Percentiles rank a stretch among this genome's conserved stretches.
Conservation (phyloP, 257 asterid species). For the Leptodermis oblonga region DNA sequence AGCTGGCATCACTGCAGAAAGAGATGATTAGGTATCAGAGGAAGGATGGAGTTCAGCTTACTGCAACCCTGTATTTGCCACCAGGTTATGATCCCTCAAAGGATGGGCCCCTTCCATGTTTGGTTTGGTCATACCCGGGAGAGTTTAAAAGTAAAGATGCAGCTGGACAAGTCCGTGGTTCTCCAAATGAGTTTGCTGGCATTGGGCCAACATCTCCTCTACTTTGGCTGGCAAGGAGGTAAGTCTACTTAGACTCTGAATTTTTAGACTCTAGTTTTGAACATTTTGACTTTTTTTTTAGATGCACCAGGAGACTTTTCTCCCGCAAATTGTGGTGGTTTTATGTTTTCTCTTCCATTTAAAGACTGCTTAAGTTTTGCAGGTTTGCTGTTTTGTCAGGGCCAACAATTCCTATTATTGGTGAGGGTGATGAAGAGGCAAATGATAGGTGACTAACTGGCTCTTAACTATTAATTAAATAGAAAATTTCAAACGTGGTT, state of each 20-base stretch:
- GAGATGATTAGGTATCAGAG: slow-evolving; percentile 94
- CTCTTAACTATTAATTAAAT: neutral
- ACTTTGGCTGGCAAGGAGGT: slow-evolving; percentile 97
- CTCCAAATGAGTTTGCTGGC: slow-evolving; percentile 97
- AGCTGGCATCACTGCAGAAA: slow-evolving; percentile 77
- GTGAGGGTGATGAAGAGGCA: slow-evolving; percentile 98
- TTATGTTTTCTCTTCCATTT: slow-evolving; percentile 4
- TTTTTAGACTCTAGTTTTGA: neutral
- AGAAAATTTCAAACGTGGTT: neutral
- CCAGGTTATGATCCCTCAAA: slow-evolving; percentile 80
- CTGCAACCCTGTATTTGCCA: slow-evolving; percentile 90
- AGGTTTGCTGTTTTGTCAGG: slow-evolving; percentile 93
- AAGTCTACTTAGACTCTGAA: slow-evolving; percentile 26
- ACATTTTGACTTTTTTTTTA: neutral
- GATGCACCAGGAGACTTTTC: slow-evolving; percentile 13
- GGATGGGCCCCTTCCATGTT: slow-evolving; percentile 99
- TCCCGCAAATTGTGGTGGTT: slow-evolving; percentile 2
- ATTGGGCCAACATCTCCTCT: slow-evolving; percentile 92
- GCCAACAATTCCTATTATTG: slow-evolving; percentile 96
- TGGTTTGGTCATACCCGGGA: slow-evolving; percentile 99
- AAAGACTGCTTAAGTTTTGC: slow-evolving; percentile 23
- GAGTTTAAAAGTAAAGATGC: slow-evolving; percentile 98
- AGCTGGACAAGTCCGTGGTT: slow-evolving; percentile 98
- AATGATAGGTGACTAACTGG: slow-evolving; percentile 70
- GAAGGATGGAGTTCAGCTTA: slow-evolving; percentile 96